Evolutionary conservation across 2,329 filamentous ascomycete genomes (phyloP), one percentile per base, ranked within the genome.

Genomic region (Eutypa lata): DNA sequence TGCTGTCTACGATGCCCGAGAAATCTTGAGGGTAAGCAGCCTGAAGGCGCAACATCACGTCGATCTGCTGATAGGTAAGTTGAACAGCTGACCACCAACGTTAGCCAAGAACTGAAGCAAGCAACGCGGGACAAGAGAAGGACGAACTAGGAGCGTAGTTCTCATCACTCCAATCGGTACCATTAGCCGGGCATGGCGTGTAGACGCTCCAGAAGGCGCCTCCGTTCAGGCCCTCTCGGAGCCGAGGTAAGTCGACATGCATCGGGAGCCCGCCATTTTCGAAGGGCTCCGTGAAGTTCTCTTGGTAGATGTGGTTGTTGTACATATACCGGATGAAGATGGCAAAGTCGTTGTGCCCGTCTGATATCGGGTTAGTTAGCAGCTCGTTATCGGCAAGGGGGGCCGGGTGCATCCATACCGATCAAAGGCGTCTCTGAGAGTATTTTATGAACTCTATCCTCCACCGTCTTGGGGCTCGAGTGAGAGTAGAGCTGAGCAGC

Each of bases 181-280:
- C 84, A 63, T 93, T 84, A 11, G 71, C 69, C 0, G 92, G 91
- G 65, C 92, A 97, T 0, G 83, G 82, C 40, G 88, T 84, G 63
- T 80, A 97, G 10, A 94, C 90, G 66, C 88, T 92, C 93, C 92
- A 97, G 68, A 97, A 97, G n/a, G 89, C 86, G 51, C 91, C 93
- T 38, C 91, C 91, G 57, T 87, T 84, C 60, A 80, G 77, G 1
- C 92, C 91, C 48, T 82, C 71, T 35, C 81, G 78, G 47, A 96
- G 78, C 5, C 92, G 84, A 1, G 88, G 86, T 8, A 96, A 74
- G 68, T 97, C 93, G 49, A 94, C 87, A 60, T 97, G 89, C 3
- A 78, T 78, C 0, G 69, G 65, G 49, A 96, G 72, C 1, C 81
- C 82, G 31, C 89, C 90, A 21, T 88, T 74, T 58, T 87, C 81